Conservation (phyloP, 345 rosid species). For the Eutrema yunnanense region DNA sequence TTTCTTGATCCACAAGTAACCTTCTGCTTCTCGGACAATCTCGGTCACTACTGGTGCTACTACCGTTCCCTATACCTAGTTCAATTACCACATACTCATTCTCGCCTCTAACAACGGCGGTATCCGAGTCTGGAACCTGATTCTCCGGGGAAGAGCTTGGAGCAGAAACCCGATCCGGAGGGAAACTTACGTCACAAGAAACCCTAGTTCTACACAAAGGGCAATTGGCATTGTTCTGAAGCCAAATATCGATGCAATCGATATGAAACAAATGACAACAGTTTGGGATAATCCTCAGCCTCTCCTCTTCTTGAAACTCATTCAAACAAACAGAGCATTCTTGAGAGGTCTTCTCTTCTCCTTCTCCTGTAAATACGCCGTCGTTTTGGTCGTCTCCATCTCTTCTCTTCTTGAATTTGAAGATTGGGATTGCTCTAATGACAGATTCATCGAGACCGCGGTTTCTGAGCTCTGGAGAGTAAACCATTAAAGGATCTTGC, state of each 20-base stretch:
- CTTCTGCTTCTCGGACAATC: slow-evolving; percentile 16
- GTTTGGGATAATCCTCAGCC: slow-evolving; percentile 57
- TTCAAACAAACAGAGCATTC: slow-evolving; percentile 81
- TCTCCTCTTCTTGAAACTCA: slow-evolving; percentile 85
- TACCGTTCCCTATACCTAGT: slow-evolving; percentile 29
- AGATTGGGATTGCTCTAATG: slow-evolving; percentile 75
- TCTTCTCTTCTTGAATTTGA: slow-evolving; percentile 51
- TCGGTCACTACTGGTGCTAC: neutral
- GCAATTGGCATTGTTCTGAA: slow-evolving; percentile 81
- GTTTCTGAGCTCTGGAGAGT: slow-evolving; percentile 39
- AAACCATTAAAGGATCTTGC: slow-evolving; percentile 44
- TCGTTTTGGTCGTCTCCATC: neutral
- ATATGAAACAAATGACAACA: slow-evolving; percentile 85
- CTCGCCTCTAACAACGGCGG: slow-evolving; percentile 34
- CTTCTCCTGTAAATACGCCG: slow-evolving; percentile 27
- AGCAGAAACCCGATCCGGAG: slow-evolving; percentile 29
- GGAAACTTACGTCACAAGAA: slow-evolving; percentile 39
- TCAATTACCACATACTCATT: slow-evolving; percentile 75
- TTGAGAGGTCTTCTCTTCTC: slow-evolving; percentile 27
- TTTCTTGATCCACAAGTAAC: slow-evolving; percentile 41
- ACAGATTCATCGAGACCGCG: slow-evolving; percentile 79
- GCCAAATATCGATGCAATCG: slow-evolving; percentile 93
- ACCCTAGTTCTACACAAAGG: slow-evolving; percentile 81
- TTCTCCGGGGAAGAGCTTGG: slow-evolving; percentile 48
- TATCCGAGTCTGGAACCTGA: slow-evolving; percentile 25